Base-by-base conservation (phyloP, 305 asterid genomes). In the Ajuga reptans region DNA sequence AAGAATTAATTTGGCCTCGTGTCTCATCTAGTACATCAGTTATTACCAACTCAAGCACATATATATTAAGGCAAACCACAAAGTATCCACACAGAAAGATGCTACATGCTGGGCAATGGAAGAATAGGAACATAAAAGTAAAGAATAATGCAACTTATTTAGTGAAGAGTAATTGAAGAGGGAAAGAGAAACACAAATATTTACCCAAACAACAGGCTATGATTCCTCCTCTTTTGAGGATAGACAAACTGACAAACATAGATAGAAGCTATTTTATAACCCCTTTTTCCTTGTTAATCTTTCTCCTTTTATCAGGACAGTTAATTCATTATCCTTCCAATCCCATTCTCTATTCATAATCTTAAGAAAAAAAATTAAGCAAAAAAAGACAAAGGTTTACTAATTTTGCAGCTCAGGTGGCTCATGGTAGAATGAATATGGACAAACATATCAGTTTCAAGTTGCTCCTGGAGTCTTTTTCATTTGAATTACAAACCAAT, bases 21-120 rank as follows among this genome's bases (percentile, higher is more conserved):
- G 11, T 34, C 46, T 34, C 36, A 33, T 5, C 54, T 29, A 27
- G 46, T 29, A 15, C 63, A 9, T 58, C 65, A 57, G 31, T 9
- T 60, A 42, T 31, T 47, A 56, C 54, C 63, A 62, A 68, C 55
- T 68, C 55, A 68, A 61, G 64, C 65, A 49, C 31, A 33, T 18
- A 76, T 14, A 33, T 18, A 76, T 14, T 17, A 52, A 64, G 17
- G 45, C 41, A 46, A 41, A 58, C 3, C 58, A 47, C 24, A 39
- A 64, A 56, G 52, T 15, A 4, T 5, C 15, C 11, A 34, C 15
- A 9, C 4, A 14, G 14, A 27, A 21, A n/a, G 53, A 42, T 10
- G 45, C 41, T 18, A 54, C 6, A 24, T 43, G 31, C 42, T 50
- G 66, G 34, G 34, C 42, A 33, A 59, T 36, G 49, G 67, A 49